Conservation (phyloP, 176 grass and related monocot genomes). For the Rhynchospora pubera region DNA sequence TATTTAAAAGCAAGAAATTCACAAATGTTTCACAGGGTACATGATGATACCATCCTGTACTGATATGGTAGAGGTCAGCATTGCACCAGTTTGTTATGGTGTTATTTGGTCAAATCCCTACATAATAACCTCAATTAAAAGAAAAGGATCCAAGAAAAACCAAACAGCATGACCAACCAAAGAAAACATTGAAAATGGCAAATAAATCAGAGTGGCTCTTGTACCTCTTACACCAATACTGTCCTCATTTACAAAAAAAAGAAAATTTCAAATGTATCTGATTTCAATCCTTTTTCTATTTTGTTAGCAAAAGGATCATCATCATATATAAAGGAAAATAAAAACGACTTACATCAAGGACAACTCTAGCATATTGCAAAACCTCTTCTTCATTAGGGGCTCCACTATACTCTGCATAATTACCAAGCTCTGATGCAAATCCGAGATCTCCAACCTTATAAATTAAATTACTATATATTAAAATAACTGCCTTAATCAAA, state of each 20-base stretch:
- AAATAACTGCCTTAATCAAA: not conserved
- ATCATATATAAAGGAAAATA: not conserved
- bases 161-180: not conserved
- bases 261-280: not conserved
- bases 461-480: not conserved
- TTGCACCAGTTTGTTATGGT: not conserved
- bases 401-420: slow-evolving; percentile 91
- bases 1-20: not conserved
- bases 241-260: not conserved
- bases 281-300: not conserved
- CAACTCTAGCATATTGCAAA: slow-evolving; percentile 85
- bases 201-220: not conserved
- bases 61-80: not conserved
- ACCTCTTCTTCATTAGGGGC: slow-evolving; percentile 91
- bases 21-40: not conserved
- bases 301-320: not conserved
- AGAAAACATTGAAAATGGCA: not conserved
- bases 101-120: not conserved
- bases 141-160: not conserved
- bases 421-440: slow-evolving; percentile 78
- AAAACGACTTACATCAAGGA: slow-evolving; percentile 63
- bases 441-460: slow-evolving; percentile 82
- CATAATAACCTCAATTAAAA: not conserved
- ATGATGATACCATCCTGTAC: not conserved
- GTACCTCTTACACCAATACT: not conserved